These are phyloP conservation scores for Erodium maritimum DNA, from an alignment of 345 rosid species.

Conservation along the genomic window DNA sequence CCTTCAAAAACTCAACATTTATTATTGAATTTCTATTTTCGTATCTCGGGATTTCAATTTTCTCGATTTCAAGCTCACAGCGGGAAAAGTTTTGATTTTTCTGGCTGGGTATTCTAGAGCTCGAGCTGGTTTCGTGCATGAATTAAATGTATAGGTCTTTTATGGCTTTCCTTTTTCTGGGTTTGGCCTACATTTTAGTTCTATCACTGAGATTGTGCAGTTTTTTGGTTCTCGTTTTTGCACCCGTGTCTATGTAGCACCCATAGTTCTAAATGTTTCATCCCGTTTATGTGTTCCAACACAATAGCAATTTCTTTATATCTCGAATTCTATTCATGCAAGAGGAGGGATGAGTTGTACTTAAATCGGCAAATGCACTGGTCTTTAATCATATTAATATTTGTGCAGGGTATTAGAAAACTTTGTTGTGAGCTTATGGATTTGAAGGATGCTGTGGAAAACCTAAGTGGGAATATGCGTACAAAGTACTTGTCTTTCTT, in stretches of 20 bases:
- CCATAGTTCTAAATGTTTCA: too few relatives aligned
- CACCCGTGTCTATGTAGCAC: too few relatives aligned
- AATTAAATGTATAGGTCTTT: too few relatives aligned
- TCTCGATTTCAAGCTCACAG: neutral
- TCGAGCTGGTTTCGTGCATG: too few relatives aligned
- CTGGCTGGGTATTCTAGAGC: too few relatives aligned
- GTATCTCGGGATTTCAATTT: neutral
- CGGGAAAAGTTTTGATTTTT: neutral
- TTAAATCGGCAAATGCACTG: neutral
- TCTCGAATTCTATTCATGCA: too few relatives aligned
- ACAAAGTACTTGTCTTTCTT: slow-evolving; percentile 77
- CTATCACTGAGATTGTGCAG: too few relatives aligned
- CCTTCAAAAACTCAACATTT: neutral
- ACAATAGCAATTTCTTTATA: too few relatives aligned
- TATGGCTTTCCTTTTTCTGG: too few relatives aligned
- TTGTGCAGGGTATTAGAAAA: slow-evolving; percentile 77
- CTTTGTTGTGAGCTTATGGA: slow-evolving; percentile 96
- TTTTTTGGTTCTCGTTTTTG: too few relatives aligned
- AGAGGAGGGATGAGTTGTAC: neutral
- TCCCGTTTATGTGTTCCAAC: too few relatives aligned
- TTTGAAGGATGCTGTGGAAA: slow-evolving; percentile 91
- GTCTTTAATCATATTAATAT: neutral
- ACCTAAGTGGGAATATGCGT: slow-evolving; percentile 68
- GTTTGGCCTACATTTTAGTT: too few relatives aligned
- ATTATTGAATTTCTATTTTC: neutral